Evolutionary conservation across 805 yeast genomes (phyloP).

Genomic region (Lipomyces sp.): DNA sequence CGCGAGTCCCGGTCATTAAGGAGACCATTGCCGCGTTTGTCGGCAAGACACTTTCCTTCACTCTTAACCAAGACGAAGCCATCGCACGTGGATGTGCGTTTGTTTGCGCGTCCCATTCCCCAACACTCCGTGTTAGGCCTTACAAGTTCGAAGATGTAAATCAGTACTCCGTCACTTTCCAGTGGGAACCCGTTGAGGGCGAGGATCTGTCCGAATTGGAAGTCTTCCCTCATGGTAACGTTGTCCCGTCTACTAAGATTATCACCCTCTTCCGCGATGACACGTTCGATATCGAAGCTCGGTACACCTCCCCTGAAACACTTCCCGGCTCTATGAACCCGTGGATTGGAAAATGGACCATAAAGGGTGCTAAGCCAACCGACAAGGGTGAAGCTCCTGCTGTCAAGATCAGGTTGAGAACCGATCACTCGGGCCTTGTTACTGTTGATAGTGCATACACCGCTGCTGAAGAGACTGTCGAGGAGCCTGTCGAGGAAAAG

Average conservation of each 20-base stretch:
- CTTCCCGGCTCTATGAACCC: conserved; percentile 73
- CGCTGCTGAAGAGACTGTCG: conserved; percentile 84
- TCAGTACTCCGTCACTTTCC: conserved; percentile 89
- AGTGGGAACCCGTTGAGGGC: conserved; percentile 92
- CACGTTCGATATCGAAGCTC: conserved; percentile 85
- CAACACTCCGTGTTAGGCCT: conserved; percentile 97
- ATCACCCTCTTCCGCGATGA: conserved; percentile 90
- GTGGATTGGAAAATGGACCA: conserved; percentile 79
- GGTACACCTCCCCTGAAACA: conserved; percentile 73
- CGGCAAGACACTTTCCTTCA: conserved; percentile 85
- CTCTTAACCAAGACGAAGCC: conserved; percentile 98
- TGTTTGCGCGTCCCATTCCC: conserved; percentile 98
- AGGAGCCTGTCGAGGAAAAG: conserved; percentile 78
- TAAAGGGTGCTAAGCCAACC: conserved; percentile 80
- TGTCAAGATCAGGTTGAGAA: conserved; percentile 91
- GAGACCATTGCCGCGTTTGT: conserved; percentile 77
- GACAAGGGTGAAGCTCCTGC: conserved; percentile 76
- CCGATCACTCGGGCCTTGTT: conserved; percentile 95
- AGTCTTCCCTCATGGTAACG: conserved; percentile 93
- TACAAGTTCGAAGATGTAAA: conserved; percentile 97
- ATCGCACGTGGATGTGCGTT: conserved; percentile 99
- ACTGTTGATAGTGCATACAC: conserved; percentile 93
- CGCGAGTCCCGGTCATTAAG: conserved; percentile 95
- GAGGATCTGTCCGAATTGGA: conserved; percentile 88
- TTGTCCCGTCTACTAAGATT: conserved; percentile 93